Conservation (phyloP, 163 green algal species). For the Volvox carteri region DNA sequence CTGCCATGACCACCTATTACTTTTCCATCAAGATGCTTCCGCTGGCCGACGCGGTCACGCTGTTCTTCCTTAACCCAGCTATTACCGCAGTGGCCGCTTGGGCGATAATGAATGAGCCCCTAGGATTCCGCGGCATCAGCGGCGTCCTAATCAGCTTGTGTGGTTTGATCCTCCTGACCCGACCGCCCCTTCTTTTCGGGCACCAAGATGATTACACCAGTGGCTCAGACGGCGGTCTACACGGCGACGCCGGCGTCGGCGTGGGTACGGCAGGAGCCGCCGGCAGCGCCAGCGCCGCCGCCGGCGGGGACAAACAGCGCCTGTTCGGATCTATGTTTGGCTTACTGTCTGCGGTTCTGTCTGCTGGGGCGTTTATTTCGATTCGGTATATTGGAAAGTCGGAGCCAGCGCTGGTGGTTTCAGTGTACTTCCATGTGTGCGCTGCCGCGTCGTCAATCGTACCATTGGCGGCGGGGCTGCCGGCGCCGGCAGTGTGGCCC, state of each 20-base stretch:
- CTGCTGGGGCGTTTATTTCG: conserved; percentile 67
- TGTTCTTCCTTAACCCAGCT: conserved; percentile 79
- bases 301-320: conserved; percentile 16
- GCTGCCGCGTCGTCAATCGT: conserved; percentile 59
- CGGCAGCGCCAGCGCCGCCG: background rate
- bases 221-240: background rate
- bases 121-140: conserved; percentile 56
- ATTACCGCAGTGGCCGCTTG: conserved; percentile 71
- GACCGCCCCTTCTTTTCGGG: conserved; percentile 77
- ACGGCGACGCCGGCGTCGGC: conserved; percentile 18
- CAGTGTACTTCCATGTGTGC: conserved; percentile 73
- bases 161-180: conserved; percentile 74
- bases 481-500: conserved; percentile 59
- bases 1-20: conserved; percentile 74
- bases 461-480: conserved; percentile 65
- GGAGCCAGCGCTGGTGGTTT: conserved; percentile 64
- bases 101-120: conserved; percentile 64
- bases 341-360: conserved; percentile 59
- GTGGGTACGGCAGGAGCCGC: background rate
- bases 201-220: background rate
- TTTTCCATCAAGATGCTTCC: conserved; percentile 60
- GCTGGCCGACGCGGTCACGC: conserved; percentile 62
- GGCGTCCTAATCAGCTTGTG: conserved; percentile 64
- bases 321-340: conserved; percentile 59
- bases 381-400: conserved; percentile 72